A percentile compares a stretch with the other conserved stretches of the same genome.
These are phyloP conservation scores for Fraxinus anomala DNA, from an alignment of 257 asterid genomes.

Conservation along the genomic window DNA sequence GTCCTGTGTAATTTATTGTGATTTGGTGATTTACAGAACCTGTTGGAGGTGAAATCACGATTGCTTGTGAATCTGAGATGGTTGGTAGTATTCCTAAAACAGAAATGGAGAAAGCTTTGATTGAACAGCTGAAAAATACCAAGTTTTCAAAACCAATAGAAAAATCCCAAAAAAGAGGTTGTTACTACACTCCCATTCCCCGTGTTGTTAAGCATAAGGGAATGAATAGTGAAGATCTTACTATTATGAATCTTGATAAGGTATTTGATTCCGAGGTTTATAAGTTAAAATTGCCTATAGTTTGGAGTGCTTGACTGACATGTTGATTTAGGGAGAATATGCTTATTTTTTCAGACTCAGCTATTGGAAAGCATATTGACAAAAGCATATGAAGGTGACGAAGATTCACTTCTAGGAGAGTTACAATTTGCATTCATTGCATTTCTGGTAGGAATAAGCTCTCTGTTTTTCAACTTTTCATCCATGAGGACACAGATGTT, in stretches of 20 bases:
- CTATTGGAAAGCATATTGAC: conserved; percentile 69
- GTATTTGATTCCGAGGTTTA: conserved; percentile 36
- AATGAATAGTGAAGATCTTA: conserved; percentile 62
- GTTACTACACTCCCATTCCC: conserved; percentile 87
- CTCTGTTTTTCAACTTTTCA: conserved; percentile 6
- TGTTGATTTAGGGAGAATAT: conserved; percentile 25
- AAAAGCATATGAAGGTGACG: conserved; percentile 69
- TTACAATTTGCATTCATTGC: conserved; percentile 89
- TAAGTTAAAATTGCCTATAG: neutral
- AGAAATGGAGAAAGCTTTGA: conserved; percentile 62
- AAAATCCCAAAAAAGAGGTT: conserved; percentile 54
- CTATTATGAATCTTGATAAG: conserved; percentile 93
- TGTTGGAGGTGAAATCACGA: conserved; percentile 86
- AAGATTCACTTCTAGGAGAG: conserved; percentile 82
- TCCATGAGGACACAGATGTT: neutral
- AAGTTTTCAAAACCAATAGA: conserved; percentile 51
- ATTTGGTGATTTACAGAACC: conserved; percentile 61
- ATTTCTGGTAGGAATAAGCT: conserved; percentile 62
- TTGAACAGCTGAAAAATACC: conserved; percentile 63
- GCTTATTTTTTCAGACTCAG: conserved; percentile 53
- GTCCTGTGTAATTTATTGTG: conserved; percentile 7
- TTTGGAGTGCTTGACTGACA: neutral
- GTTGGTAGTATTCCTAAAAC: conserved; percentile 54
- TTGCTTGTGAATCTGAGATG: conserved; percentile 68
- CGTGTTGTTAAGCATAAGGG: conserved; percentile 87